Evolutionary conservation across 2,329 filamentous ascomycete genomes (phyloP).

Genomic region (Paraphoma sp.): DNA sequence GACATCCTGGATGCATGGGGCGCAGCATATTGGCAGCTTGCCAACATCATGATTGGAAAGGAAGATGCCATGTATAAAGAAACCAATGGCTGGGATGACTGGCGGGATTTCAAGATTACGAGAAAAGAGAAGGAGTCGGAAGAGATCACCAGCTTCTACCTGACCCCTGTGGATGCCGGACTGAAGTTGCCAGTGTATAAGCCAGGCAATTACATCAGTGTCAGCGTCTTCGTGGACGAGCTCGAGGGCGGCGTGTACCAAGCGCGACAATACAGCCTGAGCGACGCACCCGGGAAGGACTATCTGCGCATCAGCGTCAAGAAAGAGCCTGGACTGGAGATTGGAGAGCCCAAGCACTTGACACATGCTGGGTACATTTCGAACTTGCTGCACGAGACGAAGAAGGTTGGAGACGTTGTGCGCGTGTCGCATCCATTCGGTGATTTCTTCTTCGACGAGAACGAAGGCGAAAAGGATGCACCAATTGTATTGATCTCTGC

Average conservation of each 20-base stretch:
- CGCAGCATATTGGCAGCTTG: conserved; percentile 75
- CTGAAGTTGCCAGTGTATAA: conserved; percentile 67
- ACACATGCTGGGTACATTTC: conserved; percentile 70
- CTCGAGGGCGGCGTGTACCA: conserved; percentile 62
- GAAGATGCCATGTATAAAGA: conserved; percentile 69
- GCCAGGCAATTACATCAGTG: conserved; percentile 76
- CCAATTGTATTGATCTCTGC: conserved; percentile 72
- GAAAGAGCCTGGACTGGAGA: conserved; percentile 64
- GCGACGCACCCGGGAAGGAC: conserved; percentile 65
- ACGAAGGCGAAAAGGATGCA: conserved; percentile 47
- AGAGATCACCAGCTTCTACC: conserved; percentile 74
- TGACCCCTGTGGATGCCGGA: conserved; percentile 67
- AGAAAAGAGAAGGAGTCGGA: conserved; percentile 71
- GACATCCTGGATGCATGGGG: conserved; percentile 72
- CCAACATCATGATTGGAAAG: conserved; percentile 72
- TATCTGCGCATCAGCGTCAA: conserved; percentile 77
- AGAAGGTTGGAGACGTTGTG: conserved; percentile 67
- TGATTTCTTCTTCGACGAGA: conserved; percentile 66
- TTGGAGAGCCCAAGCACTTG: conserved; percentile 54
- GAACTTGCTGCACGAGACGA: conserved; percentile 70
- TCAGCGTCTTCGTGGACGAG: conserved; percentile 63
- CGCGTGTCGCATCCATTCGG: conserved; percentile 69
- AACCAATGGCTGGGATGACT: conserved; percentile 69
- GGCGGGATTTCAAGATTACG: conserved; percentile 71
- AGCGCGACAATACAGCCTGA: conserved; percentile 75